Base-by-base conservation (phyloP, 805 yeast genomes). In the Hanseniaspora singularis region DNA sequence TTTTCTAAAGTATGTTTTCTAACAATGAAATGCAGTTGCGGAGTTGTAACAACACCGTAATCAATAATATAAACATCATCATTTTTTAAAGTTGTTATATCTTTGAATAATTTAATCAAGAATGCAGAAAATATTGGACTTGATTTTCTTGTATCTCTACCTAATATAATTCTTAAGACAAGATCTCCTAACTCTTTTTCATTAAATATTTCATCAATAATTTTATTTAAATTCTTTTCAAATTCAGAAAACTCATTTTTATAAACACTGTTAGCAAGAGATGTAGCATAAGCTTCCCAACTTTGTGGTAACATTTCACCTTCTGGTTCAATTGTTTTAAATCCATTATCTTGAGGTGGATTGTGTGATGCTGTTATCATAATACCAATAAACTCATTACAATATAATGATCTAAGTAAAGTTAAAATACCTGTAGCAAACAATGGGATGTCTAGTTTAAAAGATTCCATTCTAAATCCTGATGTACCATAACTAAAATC, bases 361-460 rank as follows among this genome's bases (percentile, higher is more conserved):
- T 87, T 87, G 62, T 87, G 96, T 0, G 94, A 82, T 0, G 96
- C 96, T 1, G 96, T 92, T 57, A 92, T 79, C 96, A 92, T 89
- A 11, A 88, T 80, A n/a, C 98, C 98, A 26, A 88, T 73, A 8
- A 81, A 68, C 1, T 89, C 84, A 1, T 66, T 65, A 27, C 82
- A 65, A 51, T 67, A 71, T 50, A 79, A 72, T n/a, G 96, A 87
- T 57, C 98, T 71, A 52, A 92, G 66, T 1, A 79, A 67, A 0
- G 98, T 96, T 23, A 88, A 60, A 16, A 87, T 67, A 2, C 96
- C 95, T 15, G 82, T 86, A 6, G 89, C 72, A 61, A 76, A 84
- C 62, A 85, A 81, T 27, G 88, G 89, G 15, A 86, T 79, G 58
- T 85, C 94, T 53, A 89, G 66, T 15, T 70, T 63, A 18, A 64